Conservation (phyloP, 352 stramenopile species). For the Globisporangium cederbergense region DNA sequence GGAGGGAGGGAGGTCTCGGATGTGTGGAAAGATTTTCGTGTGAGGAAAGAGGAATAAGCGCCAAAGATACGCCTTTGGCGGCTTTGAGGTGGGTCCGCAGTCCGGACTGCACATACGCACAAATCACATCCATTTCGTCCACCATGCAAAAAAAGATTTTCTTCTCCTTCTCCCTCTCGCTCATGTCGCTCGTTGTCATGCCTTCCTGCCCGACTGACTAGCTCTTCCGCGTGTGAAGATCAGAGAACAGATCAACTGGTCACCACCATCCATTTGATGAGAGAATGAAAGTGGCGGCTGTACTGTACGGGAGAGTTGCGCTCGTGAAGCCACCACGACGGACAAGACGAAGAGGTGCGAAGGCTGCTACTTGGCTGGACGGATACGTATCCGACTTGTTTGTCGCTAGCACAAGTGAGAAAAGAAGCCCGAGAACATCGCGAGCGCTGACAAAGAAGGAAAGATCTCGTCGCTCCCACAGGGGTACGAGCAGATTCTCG, state of each 20-base stretch:
- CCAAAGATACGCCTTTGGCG: neutral
- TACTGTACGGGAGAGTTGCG: too few relatives aligned
- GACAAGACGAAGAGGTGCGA: neutral
- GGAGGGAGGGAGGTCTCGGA: neutral
- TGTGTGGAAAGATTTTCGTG: neutral
- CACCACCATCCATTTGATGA: too few relatives aligned
- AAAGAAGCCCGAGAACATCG: neutral
- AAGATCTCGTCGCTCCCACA: neutral
- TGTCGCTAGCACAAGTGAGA: neutral
- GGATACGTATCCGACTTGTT: neutral
- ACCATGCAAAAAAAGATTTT: neutral
- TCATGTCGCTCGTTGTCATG: too few relatives aligned
- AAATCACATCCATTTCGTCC: neutral
- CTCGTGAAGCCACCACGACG: too few relatives aligned
- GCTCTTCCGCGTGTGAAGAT: too few relatives aligned
- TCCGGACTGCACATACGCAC: neutral
- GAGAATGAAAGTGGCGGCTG: too few relatives aligned
- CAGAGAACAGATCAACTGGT: too few relatives aligned
- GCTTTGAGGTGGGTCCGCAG: neutral
- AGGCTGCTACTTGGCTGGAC: neutral
- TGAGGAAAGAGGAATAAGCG: neutral
- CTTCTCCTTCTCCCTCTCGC: neutral
- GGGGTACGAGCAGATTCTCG: neutral
- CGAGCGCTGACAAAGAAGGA: neutral
- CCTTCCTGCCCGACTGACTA: too few relatives aligned